Evolutionary conservation across 306 rosid genomes (phyloP), one percentile per base, ranked within the genome.

Genomic region (Hippophae tibetana): DNA sequence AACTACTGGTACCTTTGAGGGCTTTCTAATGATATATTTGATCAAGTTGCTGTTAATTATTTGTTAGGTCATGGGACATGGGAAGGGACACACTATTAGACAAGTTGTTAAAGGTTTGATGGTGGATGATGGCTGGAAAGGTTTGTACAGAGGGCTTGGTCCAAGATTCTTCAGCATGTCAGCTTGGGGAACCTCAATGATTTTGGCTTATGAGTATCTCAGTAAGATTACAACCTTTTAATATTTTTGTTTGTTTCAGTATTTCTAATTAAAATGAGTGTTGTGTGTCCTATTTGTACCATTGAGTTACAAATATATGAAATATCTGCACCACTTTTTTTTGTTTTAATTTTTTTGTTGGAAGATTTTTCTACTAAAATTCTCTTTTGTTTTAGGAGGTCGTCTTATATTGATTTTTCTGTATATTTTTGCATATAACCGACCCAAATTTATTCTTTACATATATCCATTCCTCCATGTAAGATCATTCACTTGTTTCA

Each of bases 171-270:
- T 90, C 81, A 90, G 97, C 79, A 81, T 78, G 89, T 90, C 97
- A 1, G 89, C 89, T 3, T 90, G 95, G 97, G 97, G 97, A 49
- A 90, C 97, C 50, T 90, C 97, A 27, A 87, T 90, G 97, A 83
- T 90, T 58, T 54, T 90, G 79, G 56, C 89, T 57, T 90, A 90
- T 66, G 97, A 90, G 77, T 90, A 90, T 70, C 77, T 87, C 61
- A 90, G 97, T 90, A 86, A 54, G 61, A 67, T 67, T 67, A 67
- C 69, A 67, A 60, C 58, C 41, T 67, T 54, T 68, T 64, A 8
- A 5, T 41, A 3, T 41, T 13, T 23, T 5, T 10, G 31, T 43
- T 11, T 14, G 31, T 42, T 10, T 60, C n/a, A 31, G 38, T 31
- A 31, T 31, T 31, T 31, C 3, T 31, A 31, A 31, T 31, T 31